A percentile compares a stretch with the other conserved stretches of the same genome.
phyloP scores from a whole-genome alignment of 2,329 filamentous ascomycete genomes.

The Cladorrhinum sp. region DNA sequence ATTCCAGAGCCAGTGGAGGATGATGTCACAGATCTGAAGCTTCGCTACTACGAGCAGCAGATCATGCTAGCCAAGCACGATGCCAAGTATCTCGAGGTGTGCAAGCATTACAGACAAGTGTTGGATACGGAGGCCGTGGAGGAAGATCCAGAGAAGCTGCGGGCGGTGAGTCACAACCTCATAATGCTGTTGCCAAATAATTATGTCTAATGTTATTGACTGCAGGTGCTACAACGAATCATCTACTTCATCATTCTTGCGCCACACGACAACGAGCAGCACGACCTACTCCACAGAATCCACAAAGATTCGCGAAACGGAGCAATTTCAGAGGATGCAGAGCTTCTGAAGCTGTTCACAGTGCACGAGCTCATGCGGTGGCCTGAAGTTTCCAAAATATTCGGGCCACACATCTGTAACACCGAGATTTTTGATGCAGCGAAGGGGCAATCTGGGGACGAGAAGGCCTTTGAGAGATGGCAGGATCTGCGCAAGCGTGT shows the following conservation, averaged over 20 bases:
- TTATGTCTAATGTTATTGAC: constrained; percentile 14
- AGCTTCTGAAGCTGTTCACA: constrained; percentile 91
- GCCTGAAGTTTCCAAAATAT: constrained; percentile 87
- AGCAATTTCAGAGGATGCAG: constrained; percentile 73
- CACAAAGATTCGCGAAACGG: constrained; percentile 79
- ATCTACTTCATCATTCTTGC: constrained; percentile 97
- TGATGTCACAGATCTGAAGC: constrained; percentile 93
- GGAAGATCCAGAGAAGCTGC: constrained; percentile 80
- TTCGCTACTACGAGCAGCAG: constrained; percentile 96
- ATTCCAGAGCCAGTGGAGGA: constrained; percentile 75
- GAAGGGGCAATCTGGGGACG: constrained; percentile 63
- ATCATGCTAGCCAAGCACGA: constrained; percentile 95
- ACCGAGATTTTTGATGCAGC: constrained; percentile 85
- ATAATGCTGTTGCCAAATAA: neutral
- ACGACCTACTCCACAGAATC: constrained; percentile 92
- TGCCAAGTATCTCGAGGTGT: constrained; percentile 93
- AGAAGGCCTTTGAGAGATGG: constrained; percentile 84
- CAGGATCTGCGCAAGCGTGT: constrained; percentile 95
- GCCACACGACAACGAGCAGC: constrained; percentile 97
- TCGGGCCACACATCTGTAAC: constrained; percentile 79
- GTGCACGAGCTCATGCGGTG: constrained; percentile 97
- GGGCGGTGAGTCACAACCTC: constrained; percentile 61
- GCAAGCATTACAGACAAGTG: constrained; percentile 97
- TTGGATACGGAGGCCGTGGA: constrained; percentile 94
- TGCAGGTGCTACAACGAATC: constrained; percentile 84